phyloP scores from a whole-genome alignment of 441 rosid species.

The Erodium trifolium region DNA sequence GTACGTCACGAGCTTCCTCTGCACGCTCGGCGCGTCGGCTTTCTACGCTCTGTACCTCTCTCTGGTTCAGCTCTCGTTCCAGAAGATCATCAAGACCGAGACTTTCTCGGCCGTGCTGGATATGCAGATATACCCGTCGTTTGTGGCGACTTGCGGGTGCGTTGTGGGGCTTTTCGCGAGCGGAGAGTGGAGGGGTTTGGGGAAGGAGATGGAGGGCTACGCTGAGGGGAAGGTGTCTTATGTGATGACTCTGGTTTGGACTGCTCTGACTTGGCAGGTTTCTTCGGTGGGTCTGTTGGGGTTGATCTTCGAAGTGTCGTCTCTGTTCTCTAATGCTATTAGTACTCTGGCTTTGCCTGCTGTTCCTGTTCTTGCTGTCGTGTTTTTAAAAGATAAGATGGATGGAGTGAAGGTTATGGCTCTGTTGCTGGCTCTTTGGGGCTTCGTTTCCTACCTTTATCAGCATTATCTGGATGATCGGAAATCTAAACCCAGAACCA shows the following conservation, averaged over 20 bases:
- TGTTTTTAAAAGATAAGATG: conserved; percentile 44
- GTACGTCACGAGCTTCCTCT: conserved; percentile 40
- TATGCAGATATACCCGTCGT: conserved; percentile 40
- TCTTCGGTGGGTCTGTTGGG: conserved; percentile 38
- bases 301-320: conserved; percentile 40
- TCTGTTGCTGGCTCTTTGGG: conserved; percentile 46
- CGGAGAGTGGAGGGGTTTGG: conserved; percentile 37
- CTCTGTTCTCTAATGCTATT: conserved; percentile 46
- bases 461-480: conserved; percentile 42
- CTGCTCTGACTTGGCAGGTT: conserved; percentile 44
- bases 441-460: conserved; percentile 43
- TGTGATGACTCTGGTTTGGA: conserved; percentile 44
- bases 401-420: conserved; percentile 41
- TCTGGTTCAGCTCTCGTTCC: conserved; percentile 37
- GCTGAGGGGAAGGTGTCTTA: conserved; percentile 31
- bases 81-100: conserved; percentile 38
- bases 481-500: conserved; percentile 14
- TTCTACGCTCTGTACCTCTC: conserved; percentile 41
- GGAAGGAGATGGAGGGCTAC: conserved; percentile 32
- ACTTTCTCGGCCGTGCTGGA: conserved; percentile 37
- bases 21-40: conserved; percentile 45
- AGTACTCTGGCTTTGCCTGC: conserved; percentile 39
- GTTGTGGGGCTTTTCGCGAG: conserved; percentile 46
- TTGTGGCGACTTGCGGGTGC: conserved; percentile 36
- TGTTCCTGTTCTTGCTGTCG: conserved; percentile 39